Conservation (phyloP, 169 alveolate genomes). For the Theileria sp. region DNA sequence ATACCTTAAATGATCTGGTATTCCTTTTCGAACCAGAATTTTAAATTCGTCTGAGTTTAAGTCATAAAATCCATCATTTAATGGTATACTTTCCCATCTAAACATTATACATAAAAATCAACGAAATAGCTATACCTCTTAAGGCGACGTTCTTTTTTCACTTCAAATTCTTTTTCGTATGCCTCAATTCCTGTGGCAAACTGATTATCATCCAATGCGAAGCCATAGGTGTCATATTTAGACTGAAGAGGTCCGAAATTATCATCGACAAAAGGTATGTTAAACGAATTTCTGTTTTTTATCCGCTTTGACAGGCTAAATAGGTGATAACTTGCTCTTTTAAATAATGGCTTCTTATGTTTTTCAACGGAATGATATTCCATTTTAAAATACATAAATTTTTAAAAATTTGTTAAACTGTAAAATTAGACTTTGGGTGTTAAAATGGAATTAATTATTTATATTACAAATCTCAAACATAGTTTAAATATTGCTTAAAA, state of each 20-base stretch:
- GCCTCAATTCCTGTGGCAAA: constrained; percentile 35
- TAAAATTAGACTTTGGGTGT: neutral
- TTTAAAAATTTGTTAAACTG: neutral
- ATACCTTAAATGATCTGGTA: constrained; percentile 75
- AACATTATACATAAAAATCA: neutral
- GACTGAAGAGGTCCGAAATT: neutral
- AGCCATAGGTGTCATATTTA: constrained; percentile 50
- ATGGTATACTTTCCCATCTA: constrained; percentile 53
- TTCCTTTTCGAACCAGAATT: constrained; percentile 73
- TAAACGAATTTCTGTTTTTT: constrained; percentile 24
- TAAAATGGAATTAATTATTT: neutral
- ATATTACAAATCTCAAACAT: neutral
- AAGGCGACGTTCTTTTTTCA: constrained; percentile 58
- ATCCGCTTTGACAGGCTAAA: constrained; percentile 56
- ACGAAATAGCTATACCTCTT: constrained; percentile 26
- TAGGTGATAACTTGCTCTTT: constrained; percentile 45
- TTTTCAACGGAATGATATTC: neutral
- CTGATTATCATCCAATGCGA: constrained; percentile 46
- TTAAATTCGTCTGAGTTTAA: constrained; percentile 35
- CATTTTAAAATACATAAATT: constrained; percentile 3
- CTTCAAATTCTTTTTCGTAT: constrained; percentile 51
- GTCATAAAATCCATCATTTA: constrained; percentile 16
- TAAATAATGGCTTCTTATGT: neutral
- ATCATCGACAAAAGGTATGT: neutral
- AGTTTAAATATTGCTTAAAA: too few species aligned